phyloP scores from a whole-genome alignment of 1,139 yeast genomes.

The Saccharomycopsis phalli region DNA sequence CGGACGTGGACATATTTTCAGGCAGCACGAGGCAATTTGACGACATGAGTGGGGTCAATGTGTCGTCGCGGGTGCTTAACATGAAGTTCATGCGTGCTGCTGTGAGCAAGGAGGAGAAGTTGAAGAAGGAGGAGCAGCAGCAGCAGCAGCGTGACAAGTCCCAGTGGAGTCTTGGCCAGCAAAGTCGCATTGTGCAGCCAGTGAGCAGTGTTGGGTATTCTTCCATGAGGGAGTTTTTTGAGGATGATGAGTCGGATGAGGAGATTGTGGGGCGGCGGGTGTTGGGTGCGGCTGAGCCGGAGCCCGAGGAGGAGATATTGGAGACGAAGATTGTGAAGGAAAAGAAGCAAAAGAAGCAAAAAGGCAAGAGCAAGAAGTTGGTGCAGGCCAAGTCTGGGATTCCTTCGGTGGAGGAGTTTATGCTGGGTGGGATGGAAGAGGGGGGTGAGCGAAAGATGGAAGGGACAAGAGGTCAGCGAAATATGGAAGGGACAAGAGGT shows the following conservation, averaged over 20 bases:
- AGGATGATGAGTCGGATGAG: constrained; percentile 3
- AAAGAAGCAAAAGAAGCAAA: neutral
- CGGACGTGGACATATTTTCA: too few relatives aligned
- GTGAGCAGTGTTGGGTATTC: constrained; percentile 58
- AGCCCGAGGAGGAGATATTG: neutral
- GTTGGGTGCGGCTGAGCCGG: constrained; percentile 1
- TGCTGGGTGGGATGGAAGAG: too few relatives aligned
- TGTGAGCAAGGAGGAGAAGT: neutral
- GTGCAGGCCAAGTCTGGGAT: neutral
- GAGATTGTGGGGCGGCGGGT: constrained; percentile 7
- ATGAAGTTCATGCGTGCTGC: constrained; percentile 21
- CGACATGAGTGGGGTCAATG: neutral
- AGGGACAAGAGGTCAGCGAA: too few relatives aligned
- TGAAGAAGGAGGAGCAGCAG: constrained; percentile 4
- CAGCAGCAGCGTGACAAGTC: too few relatives aligned
- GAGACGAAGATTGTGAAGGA: constrained; percentile 4
- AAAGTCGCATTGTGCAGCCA: too few relatives aligned
- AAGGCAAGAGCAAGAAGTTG: neutral
- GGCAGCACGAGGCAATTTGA: too few relatives aligned
- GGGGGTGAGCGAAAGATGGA: too few relatives aligned
- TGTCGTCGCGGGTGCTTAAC: constrained; percentile 19
- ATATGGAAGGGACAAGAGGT: too few relatives aligned
- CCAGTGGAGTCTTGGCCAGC: too few relatives aligned
- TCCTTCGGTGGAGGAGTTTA: constrained; percentile 9
- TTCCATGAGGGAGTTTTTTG: constrained; percentile 47